These are phyloP conservation scores for Zanthoxylum bungeanum DNA, from an alignment of 345 rosid species.

Conservation along the genomic window DNA sequence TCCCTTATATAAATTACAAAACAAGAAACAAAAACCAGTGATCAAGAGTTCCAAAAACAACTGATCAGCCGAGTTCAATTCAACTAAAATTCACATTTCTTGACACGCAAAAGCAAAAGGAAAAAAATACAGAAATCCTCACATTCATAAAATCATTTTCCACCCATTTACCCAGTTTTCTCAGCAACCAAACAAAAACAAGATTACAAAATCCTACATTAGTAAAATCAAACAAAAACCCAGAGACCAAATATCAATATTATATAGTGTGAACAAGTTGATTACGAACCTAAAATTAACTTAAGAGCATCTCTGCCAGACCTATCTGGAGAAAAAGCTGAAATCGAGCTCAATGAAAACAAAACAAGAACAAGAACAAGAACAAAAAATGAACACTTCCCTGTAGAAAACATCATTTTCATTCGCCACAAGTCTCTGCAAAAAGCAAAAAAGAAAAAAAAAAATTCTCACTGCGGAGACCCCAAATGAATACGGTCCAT, in stretches of 20 bases:
- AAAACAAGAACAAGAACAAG: slow-evolving; percentile 17
- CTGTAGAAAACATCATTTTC: slow-evolving; percentile 21
- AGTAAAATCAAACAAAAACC: slow-evolving; percentile 5
- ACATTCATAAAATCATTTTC: slow-evolving; percentile 5
- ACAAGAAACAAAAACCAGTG: not conserved
- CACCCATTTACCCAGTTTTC: not conserved
- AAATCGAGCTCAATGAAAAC: slow-evolving; percentile 27
- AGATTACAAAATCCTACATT: slow-evolving; percentile 1
- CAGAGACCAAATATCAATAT: slow-evolving; percentile 6
- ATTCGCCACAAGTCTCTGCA: not conserved
- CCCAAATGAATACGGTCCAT: slow-evolving; percentile 21
- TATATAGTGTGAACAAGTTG: not conserved
- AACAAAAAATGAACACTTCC: slow-evolving; percentile 12
- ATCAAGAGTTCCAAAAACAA: not conserved
- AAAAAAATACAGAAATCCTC: slow-evolving; percentile 3
- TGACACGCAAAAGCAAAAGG: not conserved
- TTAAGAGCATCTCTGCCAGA: slow-evolving; percentile 42
- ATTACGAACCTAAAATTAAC: slow-evolving; percentile 51
- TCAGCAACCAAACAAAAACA: not conserved
- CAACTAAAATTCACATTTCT: slow-evolving; percentile 1
- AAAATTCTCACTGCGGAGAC: not conserved
- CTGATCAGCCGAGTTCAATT: not conserved
- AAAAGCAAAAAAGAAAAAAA: no score
- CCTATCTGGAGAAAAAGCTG: slow-evolving; percentile 25
- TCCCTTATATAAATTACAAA: not conserved